A percentile compares a stretch with the other conserved stretches of the same genome.
These are phyloP conservation scores for Triticum dicoccoides DNA, from an alignment of 176 grass and related monocot species.

Conservation along the genomic window DNA sequence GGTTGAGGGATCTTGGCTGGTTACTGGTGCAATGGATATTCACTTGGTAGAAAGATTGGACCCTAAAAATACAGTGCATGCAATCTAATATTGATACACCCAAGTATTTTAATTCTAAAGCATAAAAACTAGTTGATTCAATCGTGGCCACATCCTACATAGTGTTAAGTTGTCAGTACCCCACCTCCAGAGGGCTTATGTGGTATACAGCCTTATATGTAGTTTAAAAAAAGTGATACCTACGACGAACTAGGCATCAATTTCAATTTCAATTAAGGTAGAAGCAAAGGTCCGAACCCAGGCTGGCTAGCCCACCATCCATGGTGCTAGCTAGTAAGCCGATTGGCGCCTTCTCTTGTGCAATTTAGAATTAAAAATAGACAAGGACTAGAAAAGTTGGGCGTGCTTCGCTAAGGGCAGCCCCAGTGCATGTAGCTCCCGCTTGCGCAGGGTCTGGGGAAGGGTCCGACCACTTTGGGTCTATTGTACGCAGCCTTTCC, in stretches of 20 bases:
- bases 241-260: background rate
- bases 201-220: background rate
- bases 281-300: background rate
- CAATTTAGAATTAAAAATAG: background rate
- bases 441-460: no score
- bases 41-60: no score
- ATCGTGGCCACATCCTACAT: no score
- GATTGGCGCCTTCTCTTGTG: background rate
- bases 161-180: background rate
- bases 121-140: background rate
- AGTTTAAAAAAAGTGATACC: background rate
- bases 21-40: no score
- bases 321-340: background rate
- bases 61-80: background rate
- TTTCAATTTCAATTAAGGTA: background rate
- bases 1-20: no score
- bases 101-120: slow-evolving; percentile 60
- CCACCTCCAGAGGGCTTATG: background rate
- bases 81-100: background rate
- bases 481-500: no score
- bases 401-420: no score
- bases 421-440: no score
- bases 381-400: no score
- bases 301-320: background rate
- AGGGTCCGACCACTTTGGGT: no score